Conservation (phyloP, 345 rosid genomes). For the Citrus reticulata region DNA sequence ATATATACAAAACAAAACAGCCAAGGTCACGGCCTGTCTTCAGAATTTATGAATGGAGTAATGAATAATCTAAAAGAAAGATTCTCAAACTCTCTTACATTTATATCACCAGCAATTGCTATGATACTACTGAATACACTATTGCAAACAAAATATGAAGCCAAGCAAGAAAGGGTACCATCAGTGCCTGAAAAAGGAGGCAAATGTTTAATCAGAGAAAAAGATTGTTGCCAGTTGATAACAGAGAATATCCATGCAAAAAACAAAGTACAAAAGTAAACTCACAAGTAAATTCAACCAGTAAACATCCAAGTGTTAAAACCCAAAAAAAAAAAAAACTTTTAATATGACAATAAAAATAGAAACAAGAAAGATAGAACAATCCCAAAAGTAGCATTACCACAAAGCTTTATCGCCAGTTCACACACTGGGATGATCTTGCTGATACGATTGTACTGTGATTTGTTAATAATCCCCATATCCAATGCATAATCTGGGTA, state of each 20-base stretch:
- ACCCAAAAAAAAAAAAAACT: not conserved
- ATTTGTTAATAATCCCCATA: conserved; percentile 64
- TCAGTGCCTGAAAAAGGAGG: conserved; percentile 68
- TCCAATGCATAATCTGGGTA: conserved; percentile 95
- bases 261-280: not conserved
- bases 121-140: conserved; percentile 70
- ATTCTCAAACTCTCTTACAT: conserved; percentile 47
- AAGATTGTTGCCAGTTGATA: not conserved
- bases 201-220: conserved; percentile 6
- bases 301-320: not conserved
- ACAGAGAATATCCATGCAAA: not conserved
- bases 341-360: not conserved
- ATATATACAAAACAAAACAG: not conserved
- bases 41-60: not conserved
- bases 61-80: not conserved
- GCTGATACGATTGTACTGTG: conserved; percentile 54
- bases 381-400: conserved; percentile 32
- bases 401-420: conserved; percentile 86
- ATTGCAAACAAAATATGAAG: conserved; percentile 90
- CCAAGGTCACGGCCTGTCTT: not conserved
- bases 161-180: conserved; percentile 92
- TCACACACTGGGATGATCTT: conserved; percentile 89
- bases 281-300: not conserved
- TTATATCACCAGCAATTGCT: conserved; percentile 53
- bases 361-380: not conserved